A percentile compares a stretch with the other conserved stretches of the same genome.
These are phyloP conservation scores for Austropuccinia psidii DNA, from an alignment of 1,284 basidiomycete species.

Conservation along the genomic window DNA sequence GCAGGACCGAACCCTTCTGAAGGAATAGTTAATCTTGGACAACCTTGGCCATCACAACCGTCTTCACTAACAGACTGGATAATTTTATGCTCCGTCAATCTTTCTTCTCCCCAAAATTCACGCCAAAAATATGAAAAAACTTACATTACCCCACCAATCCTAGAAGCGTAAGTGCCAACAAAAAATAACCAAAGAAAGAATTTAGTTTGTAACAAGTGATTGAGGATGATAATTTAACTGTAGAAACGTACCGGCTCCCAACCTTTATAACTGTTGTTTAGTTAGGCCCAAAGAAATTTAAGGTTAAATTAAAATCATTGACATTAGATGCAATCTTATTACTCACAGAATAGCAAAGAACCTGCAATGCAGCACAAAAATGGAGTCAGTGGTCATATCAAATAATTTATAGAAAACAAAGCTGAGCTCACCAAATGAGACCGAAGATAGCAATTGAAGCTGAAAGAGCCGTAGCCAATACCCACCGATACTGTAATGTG, in stretches of 20 bases:
- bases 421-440: constrained; percentile 15
- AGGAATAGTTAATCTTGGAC: constrained; percentile 4
- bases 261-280: constrained; percentile 12
- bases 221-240: not conserved
- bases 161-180: not conserved
- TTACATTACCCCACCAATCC: constrained; percentile 36
- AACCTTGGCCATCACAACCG: constrained; percentile 24
- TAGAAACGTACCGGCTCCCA: constrained; percentile 19
- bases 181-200: not conserved
- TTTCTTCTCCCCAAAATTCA: not conserved
- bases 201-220: not conserved
- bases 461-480: constrained; percentile 30
- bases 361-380: not conserved
- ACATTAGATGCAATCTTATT: not conserved
- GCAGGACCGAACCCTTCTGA: constrained; percentile 21
- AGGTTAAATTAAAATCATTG: not conserved
- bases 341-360: constrained; percentile 35
- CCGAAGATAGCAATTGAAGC: constrained; percentile 32
- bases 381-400: not conserved
- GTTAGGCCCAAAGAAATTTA: not conserved
- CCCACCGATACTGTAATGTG: constrained; percentile 22
- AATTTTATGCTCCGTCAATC: not conserved
- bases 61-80: constrained; percentile 11
- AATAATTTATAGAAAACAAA: not conserved
- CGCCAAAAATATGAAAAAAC: not conserved